phyloP scores from a whole-genome alignment of 257 asterid species.

The Henckelia pumila region DNA sequence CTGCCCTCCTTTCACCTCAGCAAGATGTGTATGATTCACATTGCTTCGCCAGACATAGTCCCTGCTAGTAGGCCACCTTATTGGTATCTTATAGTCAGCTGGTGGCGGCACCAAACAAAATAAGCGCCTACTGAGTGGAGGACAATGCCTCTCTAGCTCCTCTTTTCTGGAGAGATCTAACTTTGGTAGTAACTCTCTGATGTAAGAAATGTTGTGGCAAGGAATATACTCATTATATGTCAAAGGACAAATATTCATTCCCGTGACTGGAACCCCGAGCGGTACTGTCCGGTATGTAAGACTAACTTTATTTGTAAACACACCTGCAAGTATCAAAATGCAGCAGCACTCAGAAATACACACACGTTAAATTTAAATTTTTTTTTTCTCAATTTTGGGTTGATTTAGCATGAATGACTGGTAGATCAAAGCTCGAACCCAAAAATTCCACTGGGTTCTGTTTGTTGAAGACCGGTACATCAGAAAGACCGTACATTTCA shows the following conservation, averaged over 20 bases:
- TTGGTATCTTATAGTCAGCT: constrained; percentile 78
- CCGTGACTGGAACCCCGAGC: constrained; percentile 57
- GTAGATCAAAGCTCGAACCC: not conserved
- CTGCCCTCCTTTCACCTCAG: constrained; percentile 93
- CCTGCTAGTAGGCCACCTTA: constrained; percentile 86
- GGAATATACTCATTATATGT: constrained; percentile 77
- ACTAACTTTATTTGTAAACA: constrained; percentile 58
- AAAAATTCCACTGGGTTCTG: not conserved
- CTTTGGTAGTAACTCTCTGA: constrained; percentile 59
- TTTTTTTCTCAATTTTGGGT: not conserved
- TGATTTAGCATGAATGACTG: not conserved
- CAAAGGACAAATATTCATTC: constrained; percentile 76
- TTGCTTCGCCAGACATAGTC: constrained; percentile 94
- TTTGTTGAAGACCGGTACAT: not conserved
- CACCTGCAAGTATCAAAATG: constrained; percentile 38
- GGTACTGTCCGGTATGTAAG: constrained; percentile 59
- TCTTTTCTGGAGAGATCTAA: constrained; percentile 72
- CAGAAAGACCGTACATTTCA: not conserved
- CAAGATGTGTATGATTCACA: constrained; percentile 83
- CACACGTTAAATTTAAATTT: not conserved
- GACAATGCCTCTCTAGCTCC: constrained; percentile 92
- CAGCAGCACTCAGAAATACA: constrained; percentile 13
- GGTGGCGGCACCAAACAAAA: constrained; percentile 95
- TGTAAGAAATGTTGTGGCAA: constrained; percentile 72
- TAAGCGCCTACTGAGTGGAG: constrained; percentile 59